Evolutionary conservation across 345 rosid species (phyloP).

Genomic region (Linum lewisii): DNA sequence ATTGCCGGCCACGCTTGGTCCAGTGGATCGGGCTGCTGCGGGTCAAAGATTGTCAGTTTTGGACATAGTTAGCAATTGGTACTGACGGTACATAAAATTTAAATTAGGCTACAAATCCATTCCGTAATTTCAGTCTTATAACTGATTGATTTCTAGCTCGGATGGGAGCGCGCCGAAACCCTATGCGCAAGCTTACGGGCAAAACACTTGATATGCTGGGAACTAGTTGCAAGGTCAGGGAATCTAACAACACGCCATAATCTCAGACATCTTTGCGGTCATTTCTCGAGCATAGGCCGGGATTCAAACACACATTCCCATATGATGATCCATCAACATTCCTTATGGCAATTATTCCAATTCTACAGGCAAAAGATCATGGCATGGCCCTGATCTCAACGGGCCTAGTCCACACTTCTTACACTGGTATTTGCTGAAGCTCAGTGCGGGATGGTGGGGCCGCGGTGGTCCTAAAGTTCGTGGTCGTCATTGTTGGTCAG

Average conservation of each 20-base stretch:
- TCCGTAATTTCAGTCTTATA: too few species aligned
- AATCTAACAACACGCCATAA: conserved; percentile 45
- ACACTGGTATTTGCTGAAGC: conserved; percentile 1
- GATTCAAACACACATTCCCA: conserved; percentile 41
- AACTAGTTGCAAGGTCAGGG: conserved; percentile 68
- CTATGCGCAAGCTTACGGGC: conserved; percentile 92
- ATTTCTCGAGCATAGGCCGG: conserved; percentile 59
- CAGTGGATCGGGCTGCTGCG: too few species aligned
- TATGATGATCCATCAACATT: conserved; percentile 86
- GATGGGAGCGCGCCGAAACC: conserved; percentile 94
- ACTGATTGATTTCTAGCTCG: conserved; percentile 39
- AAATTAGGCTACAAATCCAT: too few species aligned
- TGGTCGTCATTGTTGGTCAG: conserved; percentile 8
- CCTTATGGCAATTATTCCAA: conserved; percentile 58
- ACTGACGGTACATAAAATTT: too few species aligned
- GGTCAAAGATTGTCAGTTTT: too few species aligned
- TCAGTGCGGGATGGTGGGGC: conserved; percentile 7
- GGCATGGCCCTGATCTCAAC: conserved; percentile 69
- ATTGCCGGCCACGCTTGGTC: too few species aligned
- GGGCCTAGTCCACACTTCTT: conserved; percentile 24
- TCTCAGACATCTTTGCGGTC: conserved; percentile 49
- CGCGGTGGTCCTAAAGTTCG: conserved; percentile 4
- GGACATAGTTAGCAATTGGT: too few species aligned
- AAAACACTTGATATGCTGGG: conserved; percentile 76
- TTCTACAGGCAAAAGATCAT: conserved; percentile 81